A percentile compares a stretch with the other conserved stretches of the same genome.
Evolutionary conservation across 306 rosid genomes (phyloP).

Genomic region (Boehmeria nivea): DNA sequence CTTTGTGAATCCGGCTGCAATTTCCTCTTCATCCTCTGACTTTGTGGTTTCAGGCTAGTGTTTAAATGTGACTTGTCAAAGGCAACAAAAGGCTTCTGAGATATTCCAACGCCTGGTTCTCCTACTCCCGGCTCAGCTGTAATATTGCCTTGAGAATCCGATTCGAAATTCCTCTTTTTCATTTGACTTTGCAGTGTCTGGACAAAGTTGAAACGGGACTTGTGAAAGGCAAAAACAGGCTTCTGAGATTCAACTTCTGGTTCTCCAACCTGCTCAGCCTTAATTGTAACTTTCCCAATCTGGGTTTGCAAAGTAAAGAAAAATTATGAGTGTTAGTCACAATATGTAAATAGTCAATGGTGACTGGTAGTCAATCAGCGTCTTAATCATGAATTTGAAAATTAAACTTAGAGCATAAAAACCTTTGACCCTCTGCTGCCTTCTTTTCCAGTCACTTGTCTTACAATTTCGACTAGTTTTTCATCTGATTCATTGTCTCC

Average conservation of each 20-base stretch:
- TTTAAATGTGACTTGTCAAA: constrained; percentile 8
- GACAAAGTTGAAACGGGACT: no score
- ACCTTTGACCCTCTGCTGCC: constrained; percentile 28
- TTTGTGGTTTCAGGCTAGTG: constrained; percentile 9
- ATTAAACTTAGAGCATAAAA: constrained; percentile 28
- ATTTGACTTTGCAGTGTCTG: background rate
- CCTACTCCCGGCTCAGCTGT: no score
- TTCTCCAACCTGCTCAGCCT: constrained; percentile 25
- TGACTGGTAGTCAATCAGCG: background rate
- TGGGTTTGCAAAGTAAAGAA: constrained; percentile 22
- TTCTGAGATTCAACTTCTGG: constrained; percentile 10
- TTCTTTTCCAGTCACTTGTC: constrained; percentile 27
- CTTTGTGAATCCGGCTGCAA: constrained; percentile 14
- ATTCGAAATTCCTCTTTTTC: background rate
- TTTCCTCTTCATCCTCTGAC: constrained; percentile 28
- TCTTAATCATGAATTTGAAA: constrained; percentile 20
- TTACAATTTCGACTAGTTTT: constrained; percentile 32
- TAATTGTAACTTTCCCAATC: constrained; percentile 8
- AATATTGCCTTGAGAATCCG: no score
- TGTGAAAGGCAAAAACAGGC: background rate
- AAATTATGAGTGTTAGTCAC: constrained; percentile 9
- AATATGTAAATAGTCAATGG: constrained; percentile 17
- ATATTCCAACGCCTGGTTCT: no score
- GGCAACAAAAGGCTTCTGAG: background rate
- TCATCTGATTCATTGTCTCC: constrained; percentile 28